Base-by-base conservation (phyloP, 164 flowering plant genomes). In the Chloranthus sessilifolius region DNA sequence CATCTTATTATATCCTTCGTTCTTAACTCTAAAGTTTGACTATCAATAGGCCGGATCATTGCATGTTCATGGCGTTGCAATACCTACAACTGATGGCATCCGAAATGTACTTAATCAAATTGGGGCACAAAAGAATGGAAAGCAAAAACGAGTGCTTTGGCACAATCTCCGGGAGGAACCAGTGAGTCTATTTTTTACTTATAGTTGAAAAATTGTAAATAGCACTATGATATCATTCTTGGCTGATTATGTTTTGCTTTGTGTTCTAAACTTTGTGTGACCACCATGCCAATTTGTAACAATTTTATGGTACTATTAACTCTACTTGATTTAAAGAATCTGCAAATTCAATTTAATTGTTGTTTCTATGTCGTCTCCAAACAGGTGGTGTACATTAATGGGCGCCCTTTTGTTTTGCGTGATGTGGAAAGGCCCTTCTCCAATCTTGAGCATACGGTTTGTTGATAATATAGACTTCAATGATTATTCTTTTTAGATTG, bases 391-490 rank as follows among this genome's bases (percentile, higher is more conserved):
- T 91, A 91, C 70, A 81, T 91, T 31, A 91, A 91, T 70, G 87
- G 98, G 3, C 92, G 98, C 1, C 98, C 98, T 23, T 91, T 91
- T 80, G 98, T 91, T 58, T 68, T 91, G 75, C 98, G 98, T 49
- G 98, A 91, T 42, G 92, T 82, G 46, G 98, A 80, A 54, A 80
- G 77, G 67, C 98, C 98, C 34, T 87, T 91, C 69, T 82, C 96
- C 66, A 91, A 91, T 72, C 88, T 91, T 46, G 98, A 87, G 55
- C 85, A 85, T 58, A 91, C 96, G 77, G 96, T 87, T 67, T 56
- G 82, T 65, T 28, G 43, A 30, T 56, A 28, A 20, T 20, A 10
- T 6, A 23, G 10, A 4, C 17, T 36, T 42, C 35, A 16, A 24
- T 28, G 24, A 12, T 5, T 10, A 23, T 17, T 11, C 15, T 20